A percentile compares a stretch with the other conserved stretches of the same genome.
Evolutionary conservation across 139 green algal genomes (phyloP).

Genomic region (Chlamydomonas sp.): DNA sequence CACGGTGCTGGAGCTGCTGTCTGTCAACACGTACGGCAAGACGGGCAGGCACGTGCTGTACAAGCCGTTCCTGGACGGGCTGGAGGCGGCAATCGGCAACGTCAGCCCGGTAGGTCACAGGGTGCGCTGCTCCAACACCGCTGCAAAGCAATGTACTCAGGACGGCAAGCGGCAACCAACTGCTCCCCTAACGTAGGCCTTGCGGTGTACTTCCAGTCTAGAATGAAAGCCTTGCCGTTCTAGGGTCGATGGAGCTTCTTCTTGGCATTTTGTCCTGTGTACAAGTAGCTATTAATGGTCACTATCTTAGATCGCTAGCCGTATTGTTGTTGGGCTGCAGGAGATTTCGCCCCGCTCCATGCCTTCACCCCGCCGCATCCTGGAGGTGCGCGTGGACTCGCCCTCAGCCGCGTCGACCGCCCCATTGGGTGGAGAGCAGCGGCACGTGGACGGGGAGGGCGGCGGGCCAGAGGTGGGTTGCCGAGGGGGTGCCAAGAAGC

Average conservation of each 20-base stretch:
- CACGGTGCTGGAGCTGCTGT: conserved; percentile 63
- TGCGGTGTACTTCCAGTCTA: too few relatives aligned
- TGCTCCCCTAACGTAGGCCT: too few relatives aligned
- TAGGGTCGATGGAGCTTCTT: background rate
- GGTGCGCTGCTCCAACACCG: background rate
- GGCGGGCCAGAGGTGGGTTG: too few relatives aligned
- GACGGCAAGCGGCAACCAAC: too few relatives aligned
- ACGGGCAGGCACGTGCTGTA: conserved; percentile 52
- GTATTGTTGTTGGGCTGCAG: background rate
- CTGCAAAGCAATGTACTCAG: background rate
- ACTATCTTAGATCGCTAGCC: background rate
- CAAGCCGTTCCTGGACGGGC: conserved; percentile 48
- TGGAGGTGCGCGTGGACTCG: conserved; percentile 33
- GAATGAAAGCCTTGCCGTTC: too few relatives aligned
- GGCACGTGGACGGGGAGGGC: background rate
- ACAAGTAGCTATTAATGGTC: background rate
- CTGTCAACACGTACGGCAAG: conserved; percentile 55
- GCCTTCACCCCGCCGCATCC: background rate
- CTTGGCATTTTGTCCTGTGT: background rate
- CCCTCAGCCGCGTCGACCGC: background rate
- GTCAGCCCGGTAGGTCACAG: background rate
- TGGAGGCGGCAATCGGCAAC: conserved; percentile 24
- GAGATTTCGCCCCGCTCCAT: background rate
- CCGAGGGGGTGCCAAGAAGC: too few relatives aligned
- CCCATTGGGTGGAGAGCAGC: background rate